Base-by-base conservation (phyloP, 2,329 filamentous ascomycete species). In the Sphaceloma murrayae region DNA sequence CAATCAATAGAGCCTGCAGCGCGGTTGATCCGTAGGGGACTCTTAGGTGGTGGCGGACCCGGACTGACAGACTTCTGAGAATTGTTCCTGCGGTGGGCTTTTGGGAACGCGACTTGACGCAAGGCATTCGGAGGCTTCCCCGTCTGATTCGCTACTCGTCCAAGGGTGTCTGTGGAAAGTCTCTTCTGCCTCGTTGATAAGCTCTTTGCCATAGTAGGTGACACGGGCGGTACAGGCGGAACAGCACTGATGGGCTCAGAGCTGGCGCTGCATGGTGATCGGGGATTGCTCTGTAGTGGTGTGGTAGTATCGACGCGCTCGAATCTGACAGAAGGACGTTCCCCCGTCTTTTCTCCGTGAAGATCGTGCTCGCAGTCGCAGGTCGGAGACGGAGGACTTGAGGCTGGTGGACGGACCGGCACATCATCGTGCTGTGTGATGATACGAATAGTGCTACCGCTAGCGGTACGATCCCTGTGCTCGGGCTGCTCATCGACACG, bases 31-130 rank as follows among this genome's bases (percentile, higher is more conserved):
- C 59, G 47, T 24, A 61, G 45, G 2, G 59, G 58, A 40, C 56
- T 60, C 6, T 53, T 53, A n/a, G 58, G 57, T 11, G 58, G 58
- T 9, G 58, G 58, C 14, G 58, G 57, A 32, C 59, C 59, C 17
- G 59, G 58, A 40, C 56, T 58, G 13, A 58, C 53, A 56, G 59
- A 45, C 13, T 22, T 17, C 10, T 16, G 9, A 11, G 43, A 34
- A 14, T 11, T 8, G 4, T 26, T 26, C 7, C 43, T 34, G 5
- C 32, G 22, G 16, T 34, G 30, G 9, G 5, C 13, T 16, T 13
- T 8, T 17, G 32, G 18, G 6, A 36, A 13, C 14, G 14, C n/a
- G n/a, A 27, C 24, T 10, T 32, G 30, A 6, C 32, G 19, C 8
- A 32, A 45, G 3, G n/a, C 24, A n/a, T 26, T 34, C 8, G 11